Conservation (phyloP, 768 basidiomycete genomes). For the Naganishia vishniacii region DNA sequence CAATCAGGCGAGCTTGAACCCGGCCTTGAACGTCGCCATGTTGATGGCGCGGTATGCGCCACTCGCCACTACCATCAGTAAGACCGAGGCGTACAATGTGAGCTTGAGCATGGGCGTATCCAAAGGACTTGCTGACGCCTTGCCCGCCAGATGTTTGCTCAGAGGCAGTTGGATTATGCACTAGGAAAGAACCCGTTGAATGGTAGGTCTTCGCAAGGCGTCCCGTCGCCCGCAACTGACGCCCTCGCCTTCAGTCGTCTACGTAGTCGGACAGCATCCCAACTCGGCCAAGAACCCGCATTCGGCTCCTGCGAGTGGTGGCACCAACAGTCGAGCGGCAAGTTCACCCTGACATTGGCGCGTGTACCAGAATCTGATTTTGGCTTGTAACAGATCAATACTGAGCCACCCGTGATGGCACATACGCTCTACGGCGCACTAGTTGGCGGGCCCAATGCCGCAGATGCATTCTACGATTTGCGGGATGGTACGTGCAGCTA, state of each 20-base stretch:
- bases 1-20: conserved; percentile 66
- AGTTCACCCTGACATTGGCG: neutral
- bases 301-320: conserved; percentile 81
- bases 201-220: conserved; percentile 51
- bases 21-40: conserved; percentile 82
- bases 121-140: neutral
- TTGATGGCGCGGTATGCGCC: conserved; percentile 69
- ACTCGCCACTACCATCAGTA: conserved; percentile 61
- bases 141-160: conserved; percentile 60
- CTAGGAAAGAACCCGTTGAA: conserved; percentile 88
- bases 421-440: conserved; percentile 81
- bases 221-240: conserved; percentile 6
- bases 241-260: conserved; percentile 56
- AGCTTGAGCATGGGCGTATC: conserved; percentile 24
- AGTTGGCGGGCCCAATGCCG: conserved; percentile 74
- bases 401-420: conserved; percentile 63
- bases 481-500: conserved; percentile 57
- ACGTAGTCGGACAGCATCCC: conserved; percentile 81
- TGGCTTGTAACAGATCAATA: conserved; percentile 40
- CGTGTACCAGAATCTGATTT: neutral
- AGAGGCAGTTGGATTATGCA: conserved; percentile 70
- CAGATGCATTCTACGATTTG: conserved; percentile 75
- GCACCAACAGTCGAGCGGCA: conserved; percentile 56
- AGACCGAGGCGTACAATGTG: conserved; percentile 61
- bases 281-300: conserved; percentile 88